Evolutionary conservation across 2,329 filamentous ascomycete genomes (phyloP), one percentile per base, ranked within the genome.

Genomic region (Neonectria neomacrospora): DNA sequence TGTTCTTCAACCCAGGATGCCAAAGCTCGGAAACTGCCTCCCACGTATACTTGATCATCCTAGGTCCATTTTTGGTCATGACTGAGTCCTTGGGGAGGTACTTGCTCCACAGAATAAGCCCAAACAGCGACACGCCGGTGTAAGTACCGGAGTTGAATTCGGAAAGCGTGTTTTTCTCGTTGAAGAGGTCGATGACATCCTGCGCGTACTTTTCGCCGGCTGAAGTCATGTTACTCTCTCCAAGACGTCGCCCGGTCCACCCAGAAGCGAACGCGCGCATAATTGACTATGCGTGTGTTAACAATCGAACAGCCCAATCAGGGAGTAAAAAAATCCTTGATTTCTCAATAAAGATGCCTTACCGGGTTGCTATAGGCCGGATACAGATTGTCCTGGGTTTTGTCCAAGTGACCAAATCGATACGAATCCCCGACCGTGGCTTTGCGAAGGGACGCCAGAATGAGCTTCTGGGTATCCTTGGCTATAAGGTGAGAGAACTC

Each of bases 81-180:
- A 87, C 69, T 0, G 86, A 87, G 54, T 81, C 79, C 5, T 78
- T 70, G 0, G 84, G 82, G 16, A 88, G 76, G 67, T 90, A 90
- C 64, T 88, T 88, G 12, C 82, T 82, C 83, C 86, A 88, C 0
- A 90, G 74, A 2, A 84, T 83, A 6, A 90, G 76, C 0, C 85
- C 88, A 51, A 81, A 88, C 3, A 90, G 77, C 0, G 85, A 87
- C 0, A 90, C 85, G 0, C 88, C 88, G 0, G 86, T 85, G 68
- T 90, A 90, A 0, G 88, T 90, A 5, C 85, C 85, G 0, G 83
- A 84, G 68, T 89, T 89, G 74, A 88, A 90, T 67, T 90, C 87
- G 2, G 85, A 88, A 1, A 90, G 79, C 0, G 87, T 90, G 63
- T 84, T 77, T 57, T 83, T 80, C 5, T 80, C 78, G 63, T 83